Base-by-base conservation (phyloP, 768 basidiomycete genomes). In the Pulveroboletus ravenelii region DNA sequence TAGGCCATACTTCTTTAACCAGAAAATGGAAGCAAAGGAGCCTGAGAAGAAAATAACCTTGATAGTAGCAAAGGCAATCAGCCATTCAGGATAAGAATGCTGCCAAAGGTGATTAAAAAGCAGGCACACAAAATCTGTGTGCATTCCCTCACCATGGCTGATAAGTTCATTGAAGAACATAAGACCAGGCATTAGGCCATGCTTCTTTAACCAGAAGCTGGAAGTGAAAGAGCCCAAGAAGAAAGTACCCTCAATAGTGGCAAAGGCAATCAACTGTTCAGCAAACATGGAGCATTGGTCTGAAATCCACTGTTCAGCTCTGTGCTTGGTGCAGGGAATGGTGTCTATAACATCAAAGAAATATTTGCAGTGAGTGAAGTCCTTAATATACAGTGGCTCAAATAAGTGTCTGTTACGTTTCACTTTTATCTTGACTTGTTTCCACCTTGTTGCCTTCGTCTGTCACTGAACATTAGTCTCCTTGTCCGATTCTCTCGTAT, bases 111-210 rank as follows among this genome's bases (percentile, higher is more conserved):
- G 93, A 65, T 97, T 97, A 14, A 92, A 95, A 70, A 94, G 95
- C 0, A 93, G 93, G 25, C 93, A 95, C 1, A 93, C 92, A 62
- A 96, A 94, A 68, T 97, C 93, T 63, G 93, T 95, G 69, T 97
- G 94, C 74, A 96, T 85, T 42, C 93, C 94, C 69, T 96, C 94
- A 57, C 96, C 94, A 14, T 94, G 82, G 48, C 87, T 89, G 71
- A 97, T 97, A 60, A 96, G 83, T 67, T 96, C 93, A 64, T 97
- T 97, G 14, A 92, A 95, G 70, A 94, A 96, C 0, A 93, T 93
- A 23, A 23, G 23, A 23, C 23, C 94, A 25, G 93, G 92, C 93
- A 96, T 93, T n/a, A 97, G 76, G 7, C 94, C 94, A 8, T 93
- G 82, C 72, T 96, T 96, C 81, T 96, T 96, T 54, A 97, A 63